Evolutionary conservation across 2,329 filamentous ascomycete genomes (phyloP).

Genomic region (Exophiala bonariae): DNA sequence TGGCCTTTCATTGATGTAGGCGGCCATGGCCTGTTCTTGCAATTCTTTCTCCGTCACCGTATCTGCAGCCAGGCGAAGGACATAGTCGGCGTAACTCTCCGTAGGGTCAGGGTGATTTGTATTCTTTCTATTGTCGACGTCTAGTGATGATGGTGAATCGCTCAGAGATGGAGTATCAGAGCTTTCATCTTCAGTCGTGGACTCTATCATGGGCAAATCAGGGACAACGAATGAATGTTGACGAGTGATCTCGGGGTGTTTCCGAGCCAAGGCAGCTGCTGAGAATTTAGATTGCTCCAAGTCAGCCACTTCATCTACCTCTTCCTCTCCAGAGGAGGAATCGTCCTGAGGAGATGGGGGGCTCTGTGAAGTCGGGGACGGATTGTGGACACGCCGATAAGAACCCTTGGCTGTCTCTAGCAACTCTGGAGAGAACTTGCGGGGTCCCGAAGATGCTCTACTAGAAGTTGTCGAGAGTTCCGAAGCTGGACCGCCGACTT

Average conservation of each 20-base stretch:
- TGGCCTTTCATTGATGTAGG: slow-evolving; percentile 49
- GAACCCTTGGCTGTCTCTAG: slow-evolving; percentile 77
- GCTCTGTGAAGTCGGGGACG: slow-evolving; percentile 6
- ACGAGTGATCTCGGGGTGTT: slow-evolving; percentile 35
- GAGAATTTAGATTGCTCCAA: slow-evolving; percentile 45
- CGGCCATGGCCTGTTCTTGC: slow-evolving; percentile 60
- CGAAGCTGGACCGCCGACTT: slow-evolving; percentile 1
- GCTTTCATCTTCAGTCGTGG: slow-evolving; percentile 54
- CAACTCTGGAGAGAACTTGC: slow-evolving; percentile 73
- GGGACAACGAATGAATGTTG: slow-evolving; percentile 63
- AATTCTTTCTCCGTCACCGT: slow-evolving; percentile 74
- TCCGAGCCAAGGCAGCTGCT: slow-evolving; percentile 41
- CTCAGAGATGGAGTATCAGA: slow-evolving; percentile 48
- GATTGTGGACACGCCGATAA: slow-evolving; percentile 51
- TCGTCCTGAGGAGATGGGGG: slow-evolving; percentile 5
- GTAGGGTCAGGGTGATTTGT: slow-evolving; percentile 42
- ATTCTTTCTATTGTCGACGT: slow-evolving; percentile 37
- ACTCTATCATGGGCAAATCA: slow-evolving; percentile 61
- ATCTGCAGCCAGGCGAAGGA: slow-evolving; percentile 76
- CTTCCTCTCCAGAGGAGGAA: slow-evolving; percentile 1
- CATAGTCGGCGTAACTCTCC: slow-evolving; percentile 71
- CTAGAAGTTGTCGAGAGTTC: slow-evolving; percentile 15
- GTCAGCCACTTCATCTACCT: slow-evolving; percentile 21
- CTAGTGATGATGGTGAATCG: slow-evolving; percentile 34
- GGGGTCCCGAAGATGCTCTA: slow-evolving; percentile 27